phyloP scores from a whole-genome alignment of 805 yeast species.

The Lipomyces starkeyi region DNA sequence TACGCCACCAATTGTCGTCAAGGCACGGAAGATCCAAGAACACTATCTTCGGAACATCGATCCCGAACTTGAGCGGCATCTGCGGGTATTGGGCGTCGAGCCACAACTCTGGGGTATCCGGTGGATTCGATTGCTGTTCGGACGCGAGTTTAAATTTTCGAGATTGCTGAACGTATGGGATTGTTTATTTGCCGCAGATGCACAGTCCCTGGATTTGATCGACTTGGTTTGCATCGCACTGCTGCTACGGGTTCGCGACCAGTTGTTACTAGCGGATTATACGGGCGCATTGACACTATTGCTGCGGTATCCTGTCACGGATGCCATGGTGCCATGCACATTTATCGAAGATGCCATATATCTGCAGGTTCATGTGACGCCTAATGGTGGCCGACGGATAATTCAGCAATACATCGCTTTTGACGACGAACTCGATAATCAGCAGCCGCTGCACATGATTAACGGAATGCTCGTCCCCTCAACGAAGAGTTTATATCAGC shows the following conservation, averaged over 20 bases:
- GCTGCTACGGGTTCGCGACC: slow-evolving; percentile 43
- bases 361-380: slow-evolving; percentile 31
- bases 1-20: slow-evolving; percentile 43
- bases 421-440: slow-evolving; percentile 15
- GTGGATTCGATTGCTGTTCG: slow-evolving; percentile 47
- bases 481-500: slow-evolving; percentile 17
- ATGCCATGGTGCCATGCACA: slow-evolving; percentile 27
- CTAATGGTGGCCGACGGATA: slow-evolving; percentile 31
- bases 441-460: slow-evolving; percentile 31
- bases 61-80: slow-evolving; percentile 41
- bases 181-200: slow-evolving; percentile 46
- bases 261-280: slow-evolving; percentile 27
- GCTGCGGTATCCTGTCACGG: slow-evolving; percentile 35
- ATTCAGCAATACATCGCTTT: slow-evolving; percentile 24
- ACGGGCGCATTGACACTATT: slow-evolving; percentile 33
- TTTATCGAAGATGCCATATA: slow-evolving; percentile 36
- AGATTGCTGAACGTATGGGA: slow-evolving; percentile 46
- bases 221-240: slow-evolving; percentile 47
- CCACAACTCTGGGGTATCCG: slow-evolving; percentile 50
- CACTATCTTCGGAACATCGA: slow-evolving; percentile 42
- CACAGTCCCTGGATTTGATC: slow-evolving; percentile 42
- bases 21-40: slow-evolving; percentile 46
- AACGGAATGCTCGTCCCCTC: slow-evolving; percentile 29
- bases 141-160: slow-evolving; percentile 46
- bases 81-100: slow-evolving; percentile 42